phyloP scores from a whole-genome alignment of 257 asterid genomes.

The Solanum sparsipilum region DNA sequence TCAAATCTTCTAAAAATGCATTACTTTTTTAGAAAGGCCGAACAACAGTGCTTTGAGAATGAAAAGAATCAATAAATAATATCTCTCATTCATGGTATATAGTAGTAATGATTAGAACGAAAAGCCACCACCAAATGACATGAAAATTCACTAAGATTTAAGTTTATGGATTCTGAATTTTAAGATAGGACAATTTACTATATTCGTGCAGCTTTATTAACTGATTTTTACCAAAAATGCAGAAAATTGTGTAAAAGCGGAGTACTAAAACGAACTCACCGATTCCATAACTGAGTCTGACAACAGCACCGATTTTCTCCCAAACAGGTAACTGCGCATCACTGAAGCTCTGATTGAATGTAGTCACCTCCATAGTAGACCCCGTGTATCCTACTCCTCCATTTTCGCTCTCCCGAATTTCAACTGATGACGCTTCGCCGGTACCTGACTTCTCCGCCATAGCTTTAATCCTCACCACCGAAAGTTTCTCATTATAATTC shows the following conservation, averaged over 20 bases:
- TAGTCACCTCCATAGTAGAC: slow-evolving; percentile 74
- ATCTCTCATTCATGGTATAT: neutral
- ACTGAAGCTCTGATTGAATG: slow-evolving; percentile 59
- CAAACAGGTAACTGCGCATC: slow-evolving; percentile 80
- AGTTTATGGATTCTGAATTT: neutral
- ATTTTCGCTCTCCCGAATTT: slow-evolving; percentile 29
- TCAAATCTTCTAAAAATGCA: neutral
- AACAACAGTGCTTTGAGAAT: neutral
- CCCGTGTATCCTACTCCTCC: slow-evolving; percentile 24
- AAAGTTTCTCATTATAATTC: slow-evolving; percentile 2
- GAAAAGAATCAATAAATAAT: neutral
- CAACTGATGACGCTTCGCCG: neutral
- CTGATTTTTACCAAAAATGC: neutral
- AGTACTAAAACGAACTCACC: slow-evolving; percentile 30
- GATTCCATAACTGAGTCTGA: slow-evolving; percentile 89
- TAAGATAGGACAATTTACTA: neutral
- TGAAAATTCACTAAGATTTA: no score
- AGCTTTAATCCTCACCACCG: slow-evolving; percentile 12
- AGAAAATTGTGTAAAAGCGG: neutral
- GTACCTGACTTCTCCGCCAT: slow-evolving; percentile 17
- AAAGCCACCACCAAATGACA: no score
- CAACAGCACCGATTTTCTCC: slow-evolving; percentile 92
- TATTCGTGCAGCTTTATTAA: neutral
- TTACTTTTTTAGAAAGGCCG: neutral
- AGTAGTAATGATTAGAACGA: no score